Conservation (phyloP, 805 yeast genomes). For the Candida tibetensis region DNA sequence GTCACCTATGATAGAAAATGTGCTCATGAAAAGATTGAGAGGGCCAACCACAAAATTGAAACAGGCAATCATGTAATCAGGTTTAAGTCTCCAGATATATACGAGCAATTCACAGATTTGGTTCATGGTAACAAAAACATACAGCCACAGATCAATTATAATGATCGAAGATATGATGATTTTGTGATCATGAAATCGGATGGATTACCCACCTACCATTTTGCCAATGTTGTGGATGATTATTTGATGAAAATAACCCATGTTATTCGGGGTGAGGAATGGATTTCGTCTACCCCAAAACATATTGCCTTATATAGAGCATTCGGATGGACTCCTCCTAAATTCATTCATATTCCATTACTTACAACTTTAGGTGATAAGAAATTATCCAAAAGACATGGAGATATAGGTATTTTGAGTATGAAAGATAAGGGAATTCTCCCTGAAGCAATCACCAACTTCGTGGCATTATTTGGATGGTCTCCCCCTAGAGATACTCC, state of each 20-base stretch:
- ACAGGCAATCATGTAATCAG: slow-evolving; percentile 56
- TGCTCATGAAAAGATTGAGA: slow-evolving; percentile 30
- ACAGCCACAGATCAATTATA: slow-evolving; percentile 73
- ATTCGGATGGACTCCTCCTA: slow-evolving; percentile 81
- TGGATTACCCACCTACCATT: slow-evolving; percentile 92
- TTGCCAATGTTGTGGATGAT: slow-evolving; percentile 95
- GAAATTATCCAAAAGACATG: slow-evolving; percentile 82
- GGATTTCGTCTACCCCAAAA: slow-evolving; percentile 95
- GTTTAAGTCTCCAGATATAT: slow-evolving; percentile 69
- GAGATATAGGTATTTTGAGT: slow-evolving; percentile 70
- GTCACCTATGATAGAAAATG: slow-evolving; percentile 91
- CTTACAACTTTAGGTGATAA: slow-evolving; percentile 69
- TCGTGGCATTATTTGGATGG: slow-evolving; percentile 93
- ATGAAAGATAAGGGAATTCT: slow-evolving; percentile 61
- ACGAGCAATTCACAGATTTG: slow-evolving; percentile 67
- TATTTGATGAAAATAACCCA: slow-evolving; percentile 90
- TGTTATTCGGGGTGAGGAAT: slow-evolving; percentile 95
- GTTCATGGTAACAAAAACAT: slow-evolving; percentile 74
- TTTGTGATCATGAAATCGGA: slow-evolving; percentile 90
- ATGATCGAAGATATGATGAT: slow-evolving; percentile 82
- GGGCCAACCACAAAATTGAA: slow-evolving; percentile 25
- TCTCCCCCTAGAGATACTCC: slow-evolving; percentile 62
- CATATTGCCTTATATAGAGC: slow-evolving; percentile 85
- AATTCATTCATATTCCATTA: slow-evolving; percentile 85
- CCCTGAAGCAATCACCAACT: slow-evolving; percentile 86